Conservation (phyloP, 1,139 yeast genomes). For the Lodderomyces elongisporus region DNA sequence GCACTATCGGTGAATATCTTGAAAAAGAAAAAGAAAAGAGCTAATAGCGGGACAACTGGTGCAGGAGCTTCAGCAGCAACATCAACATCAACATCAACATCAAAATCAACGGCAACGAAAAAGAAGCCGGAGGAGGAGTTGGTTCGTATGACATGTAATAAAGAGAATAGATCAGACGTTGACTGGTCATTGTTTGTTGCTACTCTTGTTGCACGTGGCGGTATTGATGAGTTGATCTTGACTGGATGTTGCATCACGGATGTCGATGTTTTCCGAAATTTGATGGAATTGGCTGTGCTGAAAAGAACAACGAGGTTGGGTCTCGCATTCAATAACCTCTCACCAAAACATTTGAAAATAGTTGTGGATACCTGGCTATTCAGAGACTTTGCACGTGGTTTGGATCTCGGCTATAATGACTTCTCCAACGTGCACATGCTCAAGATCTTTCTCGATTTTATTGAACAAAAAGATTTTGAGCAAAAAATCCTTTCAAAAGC, state of each 20-base stretch:
- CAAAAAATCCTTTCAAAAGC: constrained; percentile 20
- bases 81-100: no score
- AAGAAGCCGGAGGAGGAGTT: constrained; percentile 26
- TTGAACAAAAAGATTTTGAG: constrained; percentile 17
- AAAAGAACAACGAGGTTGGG: constrained; percentile 55
- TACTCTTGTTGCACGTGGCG: constrained; percentile 61
- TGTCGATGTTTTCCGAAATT: constrained; percentile 48
- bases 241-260: constrained; percentile 69
- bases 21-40: constrained; percentile 30
- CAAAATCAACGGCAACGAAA: no score
- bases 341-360: constrained; percentile 45
- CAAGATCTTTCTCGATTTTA: constrained; percentile 21
- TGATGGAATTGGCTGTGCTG: constrained; percentile 52
- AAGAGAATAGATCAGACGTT: constrained; percentile 61
- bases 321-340: constrained; percentile 60
- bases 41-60: constrained; percentile 14
- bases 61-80: no score
- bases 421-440: constrained; percentile 34
- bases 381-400: constrained; percentile 40
- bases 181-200: constrained; percentile 74
- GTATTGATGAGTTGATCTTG: constrained; percentile 65
- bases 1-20: constrained; percentile 53
- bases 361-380: constrained; percentile 42
- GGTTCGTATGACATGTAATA: constrained; percentile 54
- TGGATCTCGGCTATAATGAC: constrained; percentile 72